Evolutionary conservation across 2,329 filamentous ascomycete genomes (phyloP).

Genomic region (Diaporthe capsici): DNA sequence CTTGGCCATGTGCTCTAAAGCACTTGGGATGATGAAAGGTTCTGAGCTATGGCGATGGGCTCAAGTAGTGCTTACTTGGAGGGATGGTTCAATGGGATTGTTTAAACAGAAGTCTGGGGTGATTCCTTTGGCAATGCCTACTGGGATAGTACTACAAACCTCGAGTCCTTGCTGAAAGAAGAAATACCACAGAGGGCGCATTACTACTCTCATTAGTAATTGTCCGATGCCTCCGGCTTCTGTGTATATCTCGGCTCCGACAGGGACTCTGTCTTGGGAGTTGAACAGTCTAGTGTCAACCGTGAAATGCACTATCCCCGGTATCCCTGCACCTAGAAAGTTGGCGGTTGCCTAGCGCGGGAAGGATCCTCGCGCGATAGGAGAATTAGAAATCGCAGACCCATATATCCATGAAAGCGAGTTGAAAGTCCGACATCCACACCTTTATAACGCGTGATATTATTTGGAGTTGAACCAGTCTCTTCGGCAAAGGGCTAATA

Average conservation of each 20-base stretch:
- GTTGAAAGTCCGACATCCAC: not conserved
- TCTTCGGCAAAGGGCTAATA: too few relatives aligned
- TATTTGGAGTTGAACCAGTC: not conserved
- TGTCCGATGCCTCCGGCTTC: not conserved
- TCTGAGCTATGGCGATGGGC: not conserved
- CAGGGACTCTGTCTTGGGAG: not conserved
- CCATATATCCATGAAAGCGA: not conserved
- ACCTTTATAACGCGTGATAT: not conserved
- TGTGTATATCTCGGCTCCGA: too few relatives aligned
- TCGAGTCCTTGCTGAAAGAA: too few relatives aligned
- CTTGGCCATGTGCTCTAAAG: not conserved
- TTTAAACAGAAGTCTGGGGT: too few relatives aligned
- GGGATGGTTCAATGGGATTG: too few relatives aligned
- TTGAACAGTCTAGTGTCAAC: not conserved
- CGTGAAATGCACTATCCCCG: not conserved
- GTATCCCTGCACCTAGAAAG: conserved; percentile 5
- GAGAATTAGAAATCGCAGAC: conserved; percentile 15
- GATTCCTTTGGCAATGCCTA: too few relatives aligned
- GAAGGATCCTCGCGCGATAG: conserved; percentile 11
- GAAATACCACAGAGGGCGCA: not conserved
- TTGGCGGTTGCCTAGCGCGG: conserved; percentile 28
- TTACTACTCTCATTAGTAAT: too few relatives aligned
- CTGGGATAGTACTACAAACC: accelerated
- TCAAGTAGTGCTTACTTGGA: not conserved
- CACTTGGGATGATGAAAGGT: not conserved